A percentile compares a stretch with the other conserved stretches of the same genome.
Evolutionary conservation across 108 stramenopile species (phyloP).

Genomic region (Skeletonema costatum): DNA sequence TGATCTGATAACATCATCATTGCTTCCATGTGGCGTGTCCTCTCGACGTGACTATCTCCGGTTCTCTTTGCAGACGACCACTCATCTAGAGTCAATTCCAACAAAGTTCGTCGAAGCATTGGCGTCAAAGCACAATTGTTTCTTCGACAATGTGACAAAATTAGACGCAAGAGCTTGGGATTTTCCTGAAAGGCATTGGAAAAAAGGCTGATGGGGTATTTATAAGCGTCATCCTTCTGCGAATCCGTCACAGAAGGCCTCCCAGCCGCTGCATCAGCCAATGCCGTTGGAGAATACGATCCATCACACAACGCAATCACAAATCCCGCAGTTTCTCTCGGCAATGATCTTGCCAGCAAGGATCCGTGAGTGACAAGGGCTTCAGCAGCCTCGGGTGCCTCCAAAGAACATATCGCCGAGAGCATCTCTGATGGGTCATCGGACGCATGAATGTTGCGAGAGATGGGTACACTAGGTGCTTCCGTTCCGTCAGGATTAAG

Average conservation of each 20-base stretch:
- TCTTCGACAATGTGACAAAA: conserved; percentile 82
- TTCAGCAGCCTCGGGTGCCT: conserved; percentile 77
- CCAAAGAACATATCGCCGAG: conserved; percentile 77
- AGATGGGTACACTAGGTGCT: conserved; percentile 45
- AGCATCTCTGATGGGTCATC: conserved; percentile 78
- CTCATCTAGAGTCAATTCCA: conserved; percentile 85
- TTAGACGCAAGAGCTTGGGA: conserved; percentile 79
- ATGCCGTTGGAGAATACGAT: conserved; percentile 64
- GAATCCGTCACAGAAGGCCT: conserved; percentile 18
- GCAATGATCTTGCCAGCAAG: conserved; percentile 67
- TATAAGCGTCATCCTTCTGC: conserved; percentile 41
- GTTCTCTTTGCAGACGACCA: conserved; percentile 80
- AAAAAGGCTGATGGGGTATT: conserved; percentile 82
- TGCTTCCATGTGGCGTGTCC: conserved; percentile 73
- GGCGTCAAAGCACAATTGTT: conserved; percentile 76
- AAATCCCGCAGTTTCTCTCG: conserved; percentile 82
- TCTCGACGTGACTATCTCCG: conserved; percentile 74
- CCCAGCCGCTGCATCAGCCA: conserved; percentile 60
- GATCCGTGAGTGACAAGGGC: conserved; percentile 73
- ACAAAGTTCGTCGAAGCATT: conserved; percentile 68
- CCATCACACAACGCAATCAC: conserved; percentile 87
- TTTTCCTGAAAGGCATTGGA: conserved; percentile 81
- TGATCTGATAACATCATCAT: conserved; percentile 59
- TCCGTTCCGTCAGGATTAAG: conserved; percentile 42
- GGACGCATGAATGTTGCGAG: conserved; percentile 53